phyloP scores from a whole-genome alignment of 371 early-diverging fungal genomes.

The Agmasoma carcini region DNA sequence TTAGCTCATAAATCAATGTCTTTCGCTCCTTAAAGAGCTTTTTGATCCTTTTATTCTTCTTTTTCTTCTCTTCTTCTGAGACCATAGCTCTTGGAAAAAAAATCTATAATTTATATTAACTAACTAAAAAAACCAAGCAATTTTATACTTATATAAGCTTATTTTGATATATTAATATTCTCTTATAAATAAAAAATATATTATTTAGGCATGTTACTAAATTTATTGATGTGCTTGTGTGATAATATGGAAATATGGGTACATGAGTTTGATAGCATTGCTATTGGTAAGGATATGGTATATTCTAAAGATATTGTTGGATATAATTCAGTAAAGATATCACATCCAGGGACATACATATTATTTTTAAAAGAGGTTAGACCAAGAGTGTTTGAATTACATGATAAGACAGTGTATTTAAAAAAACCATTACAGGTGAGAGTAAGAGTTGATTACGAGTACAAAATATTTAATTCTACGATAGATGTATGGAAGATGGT shows the following conservation, averaged over 20 bases:
- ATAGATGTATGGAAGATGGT: no score
- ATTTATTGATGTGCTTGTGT: neutral
- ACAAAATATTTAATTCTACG: no score
- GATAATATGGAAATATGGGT: slow-evolving; percentile 9
- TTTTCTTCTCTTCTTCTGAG: neutral
- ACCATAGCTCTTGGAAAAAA: neutral
- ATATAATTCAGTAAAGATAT: neutral
- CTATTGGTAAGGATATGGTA: neutral
- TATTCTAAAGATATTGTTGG: neutral
- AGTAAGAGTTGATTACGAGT: slow-evolving; percentile 4
- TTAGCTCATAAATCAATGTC: slow-evolving; percentile 9
- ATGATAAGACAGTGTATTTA: slow-evolving; percentile 1
- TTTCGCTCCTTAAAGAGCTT: slow-evolving; percentile 16
- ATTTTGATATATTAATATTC: neutral
- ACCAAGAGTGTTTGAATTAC: neutral
- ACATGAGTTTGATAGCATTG: neutral
- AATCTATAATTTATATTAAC: neutral
- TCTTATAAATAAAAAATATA: neutral
- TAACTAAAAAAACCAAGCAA: neutral
- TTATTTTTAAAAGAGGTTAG: neutral
- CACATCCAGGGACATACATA: slow-evolving; percentile 3
- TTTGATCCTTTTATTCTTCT: neutral
- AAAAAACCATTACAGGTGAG: neutral
- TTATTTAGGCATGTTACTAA: neutral
- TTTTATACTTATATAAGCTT: neutral